Percentiles rank a stretch among this genome's conserved stretches.
Conservation (phyloP, 345 rosid genomes). For the Rhizophora apiculata region DNA sequence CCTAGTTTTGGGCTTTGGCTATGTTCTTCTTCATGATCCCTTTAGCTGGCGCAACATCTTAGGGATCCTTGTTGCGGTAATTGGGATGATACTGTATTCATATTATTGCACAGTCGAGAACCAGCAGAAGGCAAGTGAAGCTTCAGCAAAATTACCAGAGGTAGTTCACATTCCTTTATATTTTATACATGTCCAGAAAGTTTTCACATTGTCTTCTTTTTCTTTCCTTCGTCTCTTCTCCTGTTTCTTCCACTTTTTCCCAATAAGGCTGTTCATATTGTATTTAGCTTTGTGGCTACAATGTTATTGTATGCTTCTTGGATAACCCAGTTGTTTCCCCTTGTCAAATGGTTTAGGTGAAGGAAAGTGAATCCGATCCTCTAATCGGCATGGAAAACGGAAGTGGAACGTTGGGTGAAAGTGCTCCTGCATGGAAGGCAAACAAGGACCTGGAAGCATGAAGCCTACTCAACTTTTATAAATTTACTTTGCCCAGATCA, state of each 20-base stretch:
- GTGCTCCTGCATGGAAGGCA: conserved; percentile 75
- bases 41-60: conserved; percentile 97
- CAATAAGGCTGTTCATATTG: not conserved
- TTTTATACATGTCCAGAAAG: not conserved
- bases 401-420: conserved; percentile 53
- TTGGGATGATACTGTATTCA: conserved; percentile 93
- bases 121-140: conserved; percentile 84
- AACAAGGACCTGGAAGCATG: conserved; percentile 91
- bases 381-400: conserved; percentile 70
- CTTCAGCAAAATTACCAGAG: conserved; percentile 67
- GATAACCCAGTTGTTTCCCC: not conserved
- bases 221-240: not conserved
- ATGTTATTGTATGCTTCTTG: not conserved
- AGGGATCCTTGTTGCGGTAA: conserved; percentile 80
- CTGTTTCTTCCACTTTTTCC: not conserved
- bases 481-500: conserved; percentile 19
- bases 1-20: conserved; percentile 95
- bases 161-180: conserved; percentile 27
- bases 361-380: conserved; percentile 86
- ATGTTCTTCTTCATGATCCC: conserved; percentile 84
- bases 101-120: conserved; percentile 68
- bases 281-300: not conserved
- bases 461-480: conserved; percentile 14
- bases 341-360: conserved; percentile 38
- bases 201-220: not conserved